Evolutionary conservation across 441 rosid species (phyloP).

Genomic region (Isatis lusitanica): DNA sequence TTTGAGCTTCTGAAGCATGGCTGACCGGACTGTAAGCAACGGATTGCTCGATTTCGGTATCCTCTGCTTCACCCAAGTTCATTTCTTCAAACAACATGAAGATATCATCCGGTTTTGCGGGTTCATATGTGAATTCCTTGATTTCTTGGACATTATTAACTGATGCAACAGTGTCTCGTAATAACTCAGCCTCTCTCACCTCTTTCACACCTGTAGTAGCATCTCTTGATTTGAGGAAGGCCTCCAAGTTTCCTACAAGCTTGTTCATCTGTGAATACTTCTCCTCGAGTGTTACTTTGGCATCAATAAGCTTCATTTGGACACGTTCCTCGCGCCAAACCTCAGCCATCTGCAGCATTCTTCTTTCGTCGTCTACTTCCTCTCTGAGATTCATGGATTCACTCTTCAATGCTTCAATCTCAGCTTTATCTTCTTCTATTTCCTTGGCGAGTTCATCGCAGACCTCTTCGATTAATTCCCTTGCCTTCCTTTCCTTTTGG

Average conservation of each 20-base stretch:
- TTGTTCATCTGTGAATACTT: slow-evolving; percentile 82
- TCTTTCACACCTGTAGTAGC: slow-evolving; percentile 45
- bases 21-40: slow-evolving; percentile 52
- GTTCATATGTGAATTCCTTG: slow-evolving; percentile 66
- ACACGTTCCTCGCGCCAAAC: slow-evolving; percentile 98
- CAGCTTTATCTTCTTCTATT: slow-evolving; percentile 72
- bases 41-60: slow-evolving; percentile 57
- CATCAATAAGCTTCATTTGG: slow-evolving; percentile 93
- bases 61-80: slow-evolving; percentile 49
- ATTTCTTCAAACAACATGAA: slow-evolving; percentile 72
- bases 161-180: slow-evolving; percentile 50
- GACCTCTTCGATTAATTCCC: slow-evolving; percentile 80
- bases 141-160: slow-evolving; percentile 46
- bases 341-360: slow-evolving; percentile 96
- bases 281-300: slow-evolving; percentile 70
- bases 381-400: slow-evolving; percentile 67
- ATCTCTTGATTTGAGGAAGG: slow-evolving; percentile 48
- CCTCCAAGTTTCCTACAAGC: slow-evolving; percentile 66
- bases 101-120: slow-evolving; percentile 63
- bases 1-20: slow-evolving; percentile 51
- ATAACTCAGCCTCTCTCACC: slow-evolving; percentile 58
- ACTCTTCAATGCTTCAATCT: slow-evolving; percentile 56
- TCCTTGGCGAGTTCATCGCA: slow-evolving; percentile 74
- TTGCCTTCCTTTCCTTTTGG: slow-evolving; percentile 71
- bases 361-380: slow-evolving; percentile 84